A percentile compares a stretch with the other conserved stretches of the same genome.
Conservation (phyloP, 306 rosid species). For the Styphnolobium japonicum region DNA sequence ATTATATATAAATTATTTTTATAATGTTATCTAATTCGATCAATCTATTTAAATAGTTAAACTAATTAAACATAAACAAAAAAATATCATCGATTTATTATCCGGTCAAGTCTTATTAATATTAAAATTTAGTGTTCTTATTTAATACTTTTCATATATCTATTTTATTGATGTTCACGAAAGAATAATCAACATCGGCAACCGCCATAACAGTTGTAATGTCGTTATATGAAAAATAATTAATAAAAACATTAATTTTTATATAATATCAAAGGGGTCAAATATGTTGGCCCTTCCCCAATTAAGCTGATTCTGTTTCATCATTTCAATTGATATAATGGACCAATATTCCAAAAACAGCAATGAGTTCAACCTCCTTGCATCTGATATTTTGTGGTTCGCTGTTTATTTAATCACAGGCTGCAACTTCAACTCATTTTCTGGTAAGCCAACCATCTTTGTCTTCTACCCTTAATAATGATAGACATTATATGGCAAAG, state of each 20-base stretch:
- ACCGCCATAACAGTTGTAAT: background rate
- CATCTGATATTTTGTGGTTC: background rate
- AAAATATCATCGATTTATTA: too few relatives aligned
- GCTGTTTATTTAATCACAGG: background rate
- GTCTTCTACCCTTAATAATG: background rate
- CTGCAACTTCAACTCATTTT: background rate
- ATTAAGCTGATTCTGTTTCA: background rate
- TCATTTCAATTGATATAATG: background rate
- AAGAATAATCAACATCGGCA: background rate
- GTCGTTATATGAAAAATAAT: too few relatives aligned
- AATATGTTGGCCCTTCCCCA: too few relatives aligned
- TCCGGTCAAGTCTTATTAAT: too few relatives aligned
- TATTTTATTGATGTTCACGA: background rate
- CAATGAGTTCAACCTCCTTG: background rate
- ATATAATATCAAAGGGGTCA: too few relatives aligned
- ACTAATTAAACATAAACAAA: too few relatives aligned
- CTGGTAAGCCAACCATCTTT: background rate
- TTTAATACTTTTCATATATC: too few relatives aligned
- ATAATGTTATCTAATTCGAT: too few relatives aligned
- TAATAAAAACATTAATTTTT: too few relatives aligned
- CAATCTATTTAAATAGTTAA: too few relatives aligned
- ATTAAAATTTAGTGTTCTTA: too few relatives aligned
- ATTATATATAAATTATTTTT: too few relatives aligned
- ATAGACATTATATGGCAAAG: background rate
- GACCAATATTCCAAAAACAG: background rate